Percentiles rank a stretch among this genome's conserved stretches.
Conservation (phyloP, 345 rosid genomes). For the Gossypium arboreum region DNA sequence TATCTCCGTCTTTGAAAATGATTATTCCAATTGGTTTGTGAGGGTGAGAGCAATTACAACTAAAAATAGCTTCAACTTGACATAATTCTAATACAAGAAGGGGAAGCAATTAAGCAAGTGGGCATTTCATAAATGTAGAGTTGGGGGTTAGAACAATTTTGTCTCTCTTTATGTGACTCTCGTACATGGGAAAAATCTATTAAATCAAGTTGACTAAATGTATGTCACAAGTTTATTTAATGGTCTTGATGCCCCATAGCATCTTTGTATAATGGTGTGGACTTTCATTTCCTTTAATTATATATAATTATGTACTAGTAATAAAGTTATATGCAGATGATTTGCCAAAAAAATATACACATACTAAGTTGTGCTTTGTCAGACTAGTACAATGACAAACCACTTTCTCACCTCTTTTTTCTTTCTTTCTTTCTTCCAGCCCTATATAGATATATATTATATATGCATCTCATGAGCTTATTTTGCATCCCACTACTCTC, state of each 20-base stretch:
- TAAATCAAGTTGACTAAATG: background rate
- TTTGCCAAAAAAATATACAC: background rate
- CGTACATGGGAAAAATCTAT: background rate
- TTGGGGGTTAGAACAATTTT: no score
- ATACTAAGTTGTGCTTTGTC: background rate
- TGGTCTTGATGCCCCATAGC: constrained; percentile 4
- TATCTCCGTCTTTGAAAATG: background rate
- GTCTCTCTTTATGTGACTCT: no score
- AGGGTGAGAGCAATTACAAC: background rate
- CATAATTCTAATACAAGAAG: background rate
- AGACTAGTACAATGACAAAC: background rate
- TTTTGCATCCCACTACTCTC: no score
- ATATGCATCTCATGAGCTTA: no score
- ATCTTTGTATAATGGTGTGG: background rate
- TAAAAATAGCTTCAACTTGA: constrained; percentile 3
- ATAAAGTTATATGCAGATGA: background rate
- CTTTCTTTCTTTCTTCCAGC: no score
- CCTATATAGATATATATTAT: background rate
- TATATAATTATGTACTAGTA: background rate
- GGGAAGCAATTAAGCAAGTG: background rate
- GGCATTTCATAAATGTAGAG: background rate
- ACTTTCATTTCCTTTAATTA: background rate
- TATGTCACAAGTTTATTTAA: background rate
- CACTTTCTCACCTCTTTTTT: background rate
- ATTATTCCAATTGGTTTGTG: background rate